Conservation (phyloP, 2,329 filamentous ascomycete genomes). For the Pleoardoris graminearum region DNA sequence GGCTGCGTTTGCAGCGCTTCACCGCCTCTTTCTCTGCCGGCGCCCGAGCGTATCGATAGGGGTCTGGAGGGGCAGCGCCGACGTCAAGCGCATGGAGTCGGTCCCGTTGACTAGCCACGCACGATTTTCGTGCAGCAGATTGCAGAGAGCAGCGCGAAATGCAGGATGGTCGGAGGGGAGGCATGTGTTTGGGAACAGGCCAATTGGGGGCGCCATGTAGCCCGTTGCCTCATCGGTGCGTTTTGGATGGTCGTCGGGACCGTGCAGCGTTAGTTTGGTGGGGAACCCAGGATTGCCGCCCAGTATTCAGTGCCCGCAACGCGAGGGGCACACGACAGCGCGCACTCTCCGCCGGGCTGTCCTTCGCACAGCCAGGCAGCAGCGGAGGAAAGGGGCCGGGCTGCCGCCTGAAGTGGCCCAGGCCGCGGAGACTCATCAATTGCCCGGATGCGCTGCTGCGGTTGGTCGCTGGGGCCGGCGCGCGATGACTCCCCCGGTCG, state of each 20-base stretch:
- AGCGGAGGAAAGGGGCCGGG: too few relatives aligned
- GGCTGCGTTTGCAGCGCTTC: conserved; percentile 37
- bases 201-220: conserved; percentile 34
- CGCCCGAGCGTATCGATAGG: conserved; percentile 35
- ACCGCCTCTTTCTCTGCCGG: conserved; percentile 42
- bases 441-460: background rate
- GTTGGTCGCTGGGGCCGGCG: background rate
- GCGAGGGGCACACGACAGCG: conserved; percentile 16
- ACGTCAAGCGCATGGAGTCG: conserved; percentile 26
- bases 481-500: conserved; percentile 21
- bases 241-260: conserved; percentile 20
- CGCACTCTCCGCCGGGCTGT: background rate
- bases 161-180: conserved; percentile 27
- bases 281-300: conserved; percentile 34
- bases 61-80: conserved; percentile 20
- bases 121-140: conserved; percentile 18
- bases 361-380: background rate
- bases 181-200: conserved; percentile 29
- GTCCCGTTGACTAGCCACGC: conserved; percentile 3
- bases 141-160: conserved; percentile 25
- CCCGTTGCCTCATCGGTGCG: conserved; percentile 37
- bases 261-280: conserved; percentile 35
- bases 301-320: conserved; percentile 6
- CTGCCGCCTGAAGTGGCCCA: background rate
- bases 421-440: background rate